Percentiles rank a stretch among this genome's conserved stretches.
phyloP scores from a whole-genome alignment of 2,329 filamentous ascomycete species.

The Sarocladium strictum region DNA sequence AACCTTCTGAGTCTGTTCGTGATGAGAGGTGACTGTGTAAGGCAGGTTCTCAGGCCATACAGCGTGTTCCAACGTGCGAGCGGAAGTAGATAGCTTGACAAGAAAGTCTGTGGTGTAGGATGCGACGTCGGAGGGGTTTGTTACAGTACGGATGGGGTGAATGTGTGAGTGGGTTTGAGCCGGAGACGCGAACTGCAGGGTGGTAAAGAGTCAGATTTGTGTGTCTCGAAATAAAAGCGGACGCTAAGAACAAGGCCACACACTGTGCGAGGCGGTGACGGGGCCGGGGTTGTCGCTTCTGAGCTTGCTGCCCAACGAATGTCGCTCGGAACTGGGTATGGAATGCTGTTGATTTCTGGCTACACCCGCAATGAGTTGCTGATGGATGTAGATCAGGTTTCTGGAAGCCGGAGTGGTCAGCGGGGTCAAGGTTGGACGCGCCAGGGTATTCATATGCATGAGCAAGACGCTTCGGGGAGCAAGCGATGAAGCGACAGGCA shows the following conservation, averaged over 20 bases:
- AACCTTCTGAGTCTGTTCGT: neutral
- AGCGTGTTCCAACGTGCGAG: neutral
- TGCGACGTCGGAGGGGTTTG: conserved; percentile 9
- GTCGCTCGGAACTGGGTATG: conserved; percentile 1
- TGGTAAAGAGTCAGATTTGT: neutral
- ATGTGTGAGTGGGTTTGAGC: conserved; percentile 7
- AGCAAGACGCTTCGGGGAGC: neutral
- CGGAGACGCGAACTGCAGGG: neutral
- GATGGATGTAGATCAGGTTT: neutral
- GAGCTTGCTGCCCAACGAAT: conserved; percentile 1
- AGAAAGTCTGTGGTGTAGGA: neutral
- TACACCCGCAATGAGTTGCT: neutral
- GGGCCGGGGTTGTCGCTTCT: neutral
- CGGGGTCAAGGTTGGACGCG: neutral
- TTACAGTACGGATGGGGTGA: neutral
- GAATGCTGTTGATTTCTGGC: neutral
- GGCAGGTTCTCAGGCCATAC: neutral
- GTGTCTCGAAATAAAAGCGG: conserved; percentile 9
- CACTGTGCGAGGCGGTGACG: conserved; percentile 1
- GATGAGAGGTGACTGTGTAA: too few relatives aligned
- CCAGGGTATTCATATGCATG: neutral
- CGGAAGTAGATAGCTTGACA: neutral
- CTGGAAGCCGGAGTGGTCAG: neutral
- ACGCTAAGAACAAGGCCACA: conserved; percentile 7
- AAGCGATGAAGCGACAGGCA: neutral